Evolutionary conservation across 805 yeast genomes (phyloP), one percentile per base, ranked within the genome.

Genomic region (Grigorovia jiainica): DNA sequence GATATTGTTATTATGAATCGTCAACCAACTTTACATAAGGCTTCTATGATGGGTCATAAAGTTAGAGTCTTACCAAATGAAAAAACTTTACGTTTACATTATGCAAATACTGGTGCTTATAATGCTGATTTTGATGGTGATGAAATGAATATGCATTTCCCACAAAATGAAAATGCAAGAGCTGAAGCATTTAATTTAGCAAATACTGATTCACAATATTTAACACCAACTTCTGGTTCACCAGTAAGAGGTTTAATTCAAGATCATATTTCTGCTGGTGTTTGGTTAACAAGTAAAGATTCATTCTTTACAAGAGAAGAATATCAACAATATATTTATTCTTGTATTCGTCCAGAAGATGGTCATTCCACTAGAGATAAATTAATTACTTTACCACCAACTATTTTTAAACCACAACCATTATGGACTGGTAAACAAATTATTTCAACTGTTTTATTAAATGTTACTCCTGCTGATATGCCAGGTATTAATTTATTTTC

Each of bases 71-170:
- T 92, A 53, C 98, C 97, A 4, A 95, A 95, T 45, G 98, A 92
- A 61, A 92, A 92, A 71, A 94, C 98, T 4, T 71, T 92, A 55
- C 78, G 99, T 60, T 71, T 92, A 64, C 99, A 92, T 64, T 92
- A 92, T 65, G 99, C 99, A 55, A 92, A 92, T 66, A 92, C 98
- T 36, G 97, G 97, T 67, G 97, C 98, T 35, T 92, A 90, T 67
- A 90, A 90, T 64, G 97, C 97, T 32, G 98, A 90, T 75, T 90
- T 92, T 57, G 98, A 90, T 67, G 98, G 98, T 72, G 98, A 90
- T 67, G 98, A 90, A 71, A 90, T 90, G 98, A 90, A 90, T 64
- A 83, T 90, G 96, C 98, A 90, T 68, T 90, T 90, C 73, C 98
- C 98, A 21, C 98, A 90, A 69, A 87, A 85, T 65, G 97, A 90